phyloP scores from a whole-genome alignment of 495 filamentous ascomycete genomes.

The Melanomma pulvis-pyrius region DNA sequence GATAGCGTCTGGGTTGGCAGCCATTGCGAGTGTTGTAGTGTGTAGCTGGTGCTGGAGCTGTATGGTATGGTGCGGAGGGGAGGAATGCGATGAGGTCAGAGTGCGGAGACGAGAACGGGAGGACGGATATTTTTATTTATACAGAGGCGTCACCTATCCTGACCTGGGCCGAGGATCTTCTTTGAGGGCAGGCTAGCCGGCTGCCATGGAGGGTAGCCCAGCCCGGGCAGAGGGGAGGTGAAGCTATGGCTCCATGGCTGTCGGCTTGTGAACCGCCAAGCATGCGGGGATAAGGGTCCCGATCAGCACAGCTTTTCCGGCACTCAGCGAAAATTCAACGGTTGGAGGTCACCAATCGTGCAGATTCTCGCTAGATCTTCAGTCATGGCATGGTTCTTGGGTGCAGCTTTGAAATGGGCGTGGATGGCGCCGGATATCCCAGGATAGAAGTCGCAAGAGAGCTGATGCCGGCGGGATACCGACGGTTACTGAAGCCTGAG shows the following conservation, averaged over 20 bases:
- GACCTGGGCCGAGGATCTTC: slow-evolving; percentile 29
- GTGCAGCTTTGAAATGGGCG: neutral
- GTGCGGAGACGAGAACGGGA: slow-evolving; percentile 23
- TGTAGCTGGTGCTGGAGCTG: slow-evolving; percentile 9
- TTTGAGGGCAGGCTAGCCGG: neutral
- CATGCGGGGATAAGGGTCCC: neutral
- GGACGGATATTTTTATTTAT: slow-evolving; percentile 24
- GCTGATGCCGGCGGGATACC: neutral
- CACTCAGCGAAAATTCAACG: neutral
- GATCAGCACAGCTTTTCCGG: neutral
- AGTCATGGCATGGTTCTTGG: neutral
- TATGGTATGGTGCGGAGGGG: slow-evolving; percentile 16
- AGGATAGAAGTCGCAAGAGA: neutral
- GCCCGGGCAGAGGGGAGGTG: slow-evolving; percentile 1
- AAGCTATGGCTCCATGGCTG: neutral
- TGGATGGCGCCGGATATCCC: slow-evolving; percentile 3
- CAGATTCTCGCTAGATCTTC: neutral
- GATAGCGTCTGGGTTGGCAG: slow-evolving; percentile 59
- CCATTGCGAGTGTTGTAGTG: slow-evolving; percentile 28
- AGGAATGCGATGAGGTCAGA: slow-evolving; percentile 17
- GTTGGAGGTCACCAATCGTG: neutral
- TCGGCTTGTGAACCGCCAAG: neutral
- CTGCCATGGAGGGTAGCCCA: neutral
- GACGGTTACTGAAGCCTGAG: neutral
- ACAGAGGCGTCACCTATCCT: slow-evolving; percentile 27